These are phyloP conservation scores for Trifolium dubium DNA, from an alignment of 306 rosid species.

Conservation along the genomic window DNA sequence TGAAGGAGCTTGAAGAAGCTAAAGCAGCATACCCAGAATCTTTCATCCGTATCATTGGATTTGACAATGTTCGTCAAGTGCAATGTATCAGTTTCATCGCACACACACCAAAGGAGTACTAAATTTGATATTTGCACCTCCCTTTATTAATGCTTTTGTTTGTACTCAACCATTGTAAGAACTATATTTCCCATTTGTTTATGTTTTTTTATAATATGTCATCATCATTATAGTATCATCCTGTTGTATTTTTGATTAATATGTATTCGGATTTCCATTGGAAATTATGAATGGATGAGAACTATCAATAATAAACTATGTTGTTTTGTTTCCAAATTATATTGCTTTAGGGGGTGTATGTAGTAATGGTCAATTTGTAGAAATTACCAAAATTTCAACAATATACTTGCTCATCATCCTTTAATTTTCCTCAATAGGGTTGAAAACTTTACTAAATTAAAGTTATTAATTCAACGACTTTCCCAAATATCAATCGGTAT, in stretches of 20 bases:
- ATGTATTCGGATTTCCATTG: slow-evolving; percentile 43
- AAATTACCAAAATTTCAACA: too few relatives aligned
- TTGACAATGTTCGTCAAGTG: slow-evolving; percentile 81
- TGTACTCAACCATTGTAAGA: slow-evolving; percentile 40
- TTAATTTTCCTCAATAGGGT: slow-evolving; percentile 5
- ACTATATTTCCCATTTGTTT: slow-evolving; percentile 32
- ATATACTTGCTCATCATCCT: not conserved
- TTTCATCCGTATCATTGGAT: slow-evolving; percentile 75
- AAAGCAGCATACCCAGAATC: slow-evolving; percentile 51
- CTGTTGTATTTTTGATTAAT: slow-evolving; percentile 36
- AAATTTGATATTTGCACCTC: slow-evolving; percentile 20
- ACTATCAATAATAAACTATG: slow-evolving; percentile 38
- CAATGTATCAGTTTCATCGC: slow-evolving; percentile 93
- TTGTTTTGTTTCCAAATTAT: slow-evolving; percentile 21
- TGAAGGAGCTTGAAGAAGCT: slow-evolving; percentile 55
- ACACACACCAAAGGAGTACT: slow-evolving; percentile 51
- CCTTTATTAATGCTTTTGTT: slow-evolving; percentile 26
- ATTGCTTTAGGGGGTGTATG: not conserved
- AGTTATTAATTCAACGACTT: too few relatives aligned
- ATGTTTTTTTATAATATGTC: slow-evolving; percentile 20
- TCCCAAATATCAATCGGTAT: too few relatives aligned
- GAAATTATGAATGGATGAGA: slow-evolving; percentile 53
- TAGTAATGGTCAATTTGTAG: too few relatives aligned
- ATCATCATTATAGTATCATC: slow-evolving; percentile 2
- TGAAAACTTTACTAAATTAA: not conserved